These are phyloP conservation scores for Wickerhamomyces bovis DNA, from an alignment of 805 yeast genomes.

Conservation along the genomic window DNA sequence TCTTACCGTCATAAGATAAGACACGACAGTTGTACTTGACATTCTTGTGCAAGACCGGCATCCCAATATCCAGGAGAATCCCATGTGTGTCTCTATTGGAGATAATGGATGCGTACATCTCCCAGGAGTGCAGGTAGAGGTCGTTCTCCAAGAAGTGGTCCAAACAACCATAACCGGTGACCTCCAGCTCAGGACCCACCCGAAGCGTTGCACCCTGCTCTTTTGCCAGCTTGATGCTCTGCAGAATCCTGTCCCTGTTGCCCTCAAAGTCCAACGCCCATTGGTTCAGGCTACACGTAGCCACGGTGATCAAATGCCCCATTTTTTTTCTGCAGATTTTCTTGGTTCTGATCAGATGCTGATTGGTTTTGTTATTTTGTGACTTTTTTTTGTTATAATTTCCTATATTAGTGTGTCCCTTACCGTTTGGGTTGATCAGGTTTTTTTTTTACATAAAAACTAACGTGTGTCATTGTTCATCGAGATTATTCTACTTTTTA, in stretches of 20 bases:
- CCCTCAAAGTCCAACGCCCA: constrained; percentile 99
- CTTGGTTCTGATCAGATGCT: background rate
- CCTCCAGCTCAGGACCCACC: constrained; percentile 95
- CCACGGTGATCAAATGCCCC: constrained; percentile 85
- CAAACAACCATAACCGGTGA: constrained; percentile 90
- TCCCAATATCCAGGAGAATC: constrained; percentile 83
- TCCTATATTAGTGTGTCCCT: no score
- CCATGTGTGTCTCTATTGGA: constrained; percentile 62
- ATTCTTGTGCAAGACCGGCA: constrained; percentile 86
- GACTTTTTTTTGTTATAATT: no score
- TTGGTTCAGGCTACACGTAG: constrained; percentile 94
- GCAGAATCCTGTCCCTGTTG: constrained; percentile 83
- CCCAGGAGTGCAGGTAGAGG: constrained; percentile 88
- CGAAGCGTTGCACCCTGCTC: constrained; percentile 68
- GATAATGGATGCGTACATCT: constrained; percentile 77
- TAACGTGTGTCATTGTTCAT: background rate
- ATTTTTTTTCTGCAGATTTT: constrained; percentile 35
- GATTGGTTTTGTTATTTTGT: background rate
- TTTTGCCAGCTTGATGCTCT: constrained; percentile 76
- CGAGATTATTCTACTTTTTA: background rate
- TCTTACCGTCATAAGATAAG: constrained; percentile 70
- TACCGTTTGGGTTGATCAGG: background rate
- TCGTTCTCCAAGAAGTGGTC: constrained; percentile 94
- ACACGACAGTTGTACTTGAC: constrained; percentile 90
- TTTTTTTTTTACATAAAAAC: no score